Evolutionary conservation across 306 rosid genomes (phyloP).

Genomic region (Begonia peltatifolia): DNA sequence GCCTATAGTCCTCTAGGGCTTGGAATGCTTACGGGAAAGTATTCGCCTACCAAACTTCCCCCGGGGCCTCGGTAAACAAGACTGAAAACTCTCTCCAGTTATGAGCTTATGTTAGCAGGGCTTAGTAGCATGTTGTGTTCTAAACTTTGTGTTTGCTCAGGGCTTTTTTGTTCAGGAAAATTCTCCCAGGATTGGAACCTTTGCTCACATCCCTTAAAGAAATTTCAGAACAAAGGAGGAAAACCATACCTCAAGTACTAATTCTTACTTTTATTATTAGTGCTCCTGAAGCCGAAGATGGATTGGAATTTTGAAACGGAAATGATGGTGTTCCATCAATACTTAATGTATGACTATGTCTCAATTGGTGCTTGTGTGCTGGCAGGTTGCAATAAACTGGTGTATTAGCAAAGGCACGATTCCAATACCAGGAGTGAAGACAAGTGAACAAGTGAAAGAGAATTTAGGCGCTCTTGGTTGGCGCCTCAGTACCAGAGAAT

Average conservation of each 20-base stretch:
- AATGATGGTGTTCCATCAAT: too few species aligned
- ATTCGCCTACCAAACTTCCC: constrained; percentile 62
- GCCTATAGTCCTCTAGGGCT: constrained; percentile 96
- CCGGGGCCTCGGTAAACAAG: constrained; percentile 61
- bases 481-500: constrained; percentile 50
- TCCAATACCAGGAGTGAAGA: constrained; percentile 91
- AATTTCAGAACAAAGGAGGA: constrained; percentile 52
- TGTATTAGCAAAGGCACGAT: constrained; percentile 67
- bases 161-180: constrained; percentile 61
- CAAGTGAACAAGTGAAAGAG: constrained; percentile 65
- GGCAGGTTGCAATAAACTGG: constrained; percentile 94
- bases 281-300: not conserved
- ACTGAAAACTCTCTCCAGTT: too few species aligned
- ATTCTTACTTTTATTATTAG: not conserved
- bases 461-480: constrained; percentile 88
- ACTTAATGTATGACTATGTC: too few species aligned
- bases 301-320: not conserved
- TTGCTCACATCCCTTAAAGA: constrained; percentile 44
- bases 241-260: constrained; percentile 65
- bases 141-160: constrained; percentile 16
- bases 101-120: too few species aligned
- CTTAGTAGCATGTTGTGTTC: too few species aligned
- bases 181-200: constrained; percentile 82
- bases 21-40: constrained; percentile 98
- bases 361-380: constrained; percentile 1